Base-by-base conservation (phyloP, 164 flowering plant species). In the Tetracentron sinense region DNA sequence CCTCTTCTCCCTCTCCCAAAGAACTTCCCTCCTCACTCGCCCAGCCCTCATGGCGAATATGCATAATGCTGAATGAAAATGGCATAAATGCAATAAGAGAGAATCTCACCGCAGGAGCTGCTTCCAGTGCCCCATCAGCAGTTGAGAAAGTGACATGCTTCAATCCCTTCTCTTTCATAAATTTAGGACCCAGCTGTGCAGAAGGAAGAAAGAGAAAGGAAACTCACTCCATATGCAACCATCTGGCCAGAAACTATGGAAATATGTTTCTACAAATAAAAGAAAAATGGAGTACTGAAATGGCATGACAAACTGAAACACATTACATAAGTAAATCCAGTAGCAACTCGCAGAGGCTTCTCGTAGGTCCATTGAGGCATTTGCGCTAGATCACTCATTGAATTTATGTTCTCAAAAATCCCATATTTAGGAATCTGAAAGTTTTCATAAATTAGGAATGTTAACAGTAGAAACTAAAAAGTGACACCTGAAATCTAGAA, bases 51-150 rank as follows among this genome's bases (percentile, higher is more conserved):
- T 38, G 1, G 44, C 44, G 2, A 38, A 16, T 38, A 38, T 10
- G 44, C 30, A 52, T 52, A n/a, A 53, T 14, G 19, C 25, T n/a
- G 12, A 26, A 66, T n/a, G n/a, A 66, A 57, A 51, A 51, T 27
- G 20, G n/a, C 62, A 12, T 51, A 15, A 66, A 15, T 2, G 20
- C 16, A 38, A 38, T 15, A 49, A n/a, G 46, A 50, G 44, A 8
- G 23, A 17, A 38, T 56, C 86, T 84, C 70, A 94, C 99, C 72
- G 96, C 96, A 31, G 99, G 99, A 70, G 93, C 92, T 67, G 99
- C 97, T 77, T 91, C 99, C 55, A 94, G 64, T 60, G 97, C 99
- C 63, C 99, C 99, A 85, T 89, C 97, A 70, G 97, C 97, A 67
- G 92, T 89, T 23, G 97, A 91, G 77, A 94, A 91, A 6, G 74